Base-by-base conservation (phyloP, 2,329 filamentous ascomycete genomes). In the Corinectria fuckeliana region DNA sequence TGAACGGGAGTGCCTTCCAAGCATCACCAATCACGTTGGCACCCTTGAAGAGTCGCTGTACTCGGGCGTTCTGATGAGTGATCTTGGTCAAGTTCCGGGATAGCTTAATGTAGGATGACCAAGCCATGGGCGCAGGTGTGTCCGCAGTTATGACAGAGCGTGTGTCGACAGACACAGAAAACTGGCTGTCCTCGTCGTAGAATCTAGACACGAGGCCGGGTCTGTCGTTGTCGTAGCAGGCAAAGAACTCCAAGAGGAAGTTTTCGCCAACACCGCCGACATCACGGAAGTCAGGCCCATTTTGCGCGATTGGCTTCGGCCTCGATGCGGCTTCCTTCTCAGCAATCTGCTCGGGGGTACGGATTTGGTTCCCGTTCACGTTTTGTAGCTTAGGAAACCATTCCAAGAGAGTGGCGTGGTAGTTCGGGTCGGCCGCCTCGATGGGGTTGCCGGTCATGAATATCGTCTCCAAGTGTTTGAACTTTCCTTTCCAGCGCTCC, bases 321-420 rank as follows among this genome's bases (percentile, higher is more conserved):
- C 81, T 76, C 62, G 81, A 68, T 23, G 80, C 79, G 47, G 81
- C 76, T 58, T 81, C 76, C 67, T 80, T 76, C 55, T 86, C 82
- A 8, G 85, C 85, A 50, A 91, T 80, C 69, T 93, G 86, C 69
- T 91, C 87, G 1, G 88, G 83, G 1, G 89, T 91, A 60, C 92
- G 87, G 16, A 97, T 86, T 71, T 90, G 85, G 5, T 86, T 80
- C 54, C 88, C 87, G 74, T 96, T 96, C 65, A 98, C 80, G 60
- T 88, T 85, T 69, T 88, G 87, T 14, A 98, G 83, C 59, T 87
- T 90, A 1, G 92, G 93, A 71, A 92, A 98, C 90, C 92, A 96
- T 38, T 87, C 86, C 26, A 91, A 80, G 57, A 97, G 79, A 48
- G 92, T 90, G 14, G 84, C 78, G 58, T 86, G 83, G 73, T 89